Evolutionary conservation across 306 rosid genomes (phyloP).

Genomic region (Luffa aegyptiaca): DNA sequence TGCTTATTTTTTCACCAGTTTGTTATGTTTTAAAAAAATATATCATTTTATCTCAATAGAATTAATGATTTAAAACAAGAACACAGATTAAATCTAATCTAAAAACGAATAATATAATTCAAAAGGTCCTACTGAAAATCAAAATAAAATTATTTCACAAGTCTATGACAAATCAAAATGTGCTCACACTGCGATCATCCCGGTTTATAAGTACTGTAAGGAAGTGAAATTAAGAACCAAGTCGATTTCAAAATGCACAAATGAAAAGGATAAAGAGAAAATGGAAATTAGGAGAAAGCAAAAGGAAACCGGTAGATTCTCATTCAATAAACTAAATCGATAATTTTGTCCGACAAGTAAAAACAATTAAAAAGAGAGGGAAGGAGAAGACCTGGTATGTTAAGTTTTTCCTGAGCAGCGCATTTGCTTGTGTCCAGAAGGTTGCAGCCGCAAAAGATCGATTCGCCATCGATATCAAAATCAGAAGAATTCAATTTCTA

Average conservation of each 20-base stretch:
- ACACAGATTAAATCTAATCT: not conserved
- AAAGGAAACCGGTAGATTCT: not conserved
- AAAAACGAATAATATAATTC: not conserved
- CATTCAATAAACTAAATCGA: not conserved
- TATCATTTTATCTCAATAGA: not conserved
- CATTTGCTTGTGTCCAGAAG: slow-evolving; percentile 88
- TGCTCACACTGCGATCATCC: no score
- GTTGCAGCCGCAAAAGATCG: slow-evolving; percentile 31
- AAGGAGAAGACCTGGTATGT: slow-evolving; percentile 48
- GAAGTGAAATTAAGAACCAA: no score
- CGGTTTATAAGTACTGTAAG: no score
- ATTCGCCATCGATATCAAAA: slow-evolving; percentile 24
- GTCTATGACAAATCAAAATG: no score
- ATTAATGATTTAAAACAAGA: not conserved
- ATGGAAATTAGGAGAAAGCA: not conserved
- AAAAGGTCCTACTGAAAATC: not conserved
- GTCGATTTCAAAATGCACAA: not conserved
- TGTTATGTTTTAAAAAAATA: no score
- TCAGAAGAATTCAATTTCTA: slow-evolving; percentile 52
- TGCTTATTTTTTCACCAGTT: not conserved
- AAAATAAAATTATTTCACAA: not conserved
- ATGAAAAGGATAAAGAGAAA: not conserved
- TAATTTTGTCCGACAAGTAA: not conserved
- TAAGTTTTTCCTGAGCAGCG: slow-evolving; percentile 70
- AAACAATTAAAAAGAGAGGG: not conserved